Evolutionary conservation across 2,329 filamentous ascomycete genomes (phyloP).

Genomic region (Magnaporthiopsis poae): DNA sequence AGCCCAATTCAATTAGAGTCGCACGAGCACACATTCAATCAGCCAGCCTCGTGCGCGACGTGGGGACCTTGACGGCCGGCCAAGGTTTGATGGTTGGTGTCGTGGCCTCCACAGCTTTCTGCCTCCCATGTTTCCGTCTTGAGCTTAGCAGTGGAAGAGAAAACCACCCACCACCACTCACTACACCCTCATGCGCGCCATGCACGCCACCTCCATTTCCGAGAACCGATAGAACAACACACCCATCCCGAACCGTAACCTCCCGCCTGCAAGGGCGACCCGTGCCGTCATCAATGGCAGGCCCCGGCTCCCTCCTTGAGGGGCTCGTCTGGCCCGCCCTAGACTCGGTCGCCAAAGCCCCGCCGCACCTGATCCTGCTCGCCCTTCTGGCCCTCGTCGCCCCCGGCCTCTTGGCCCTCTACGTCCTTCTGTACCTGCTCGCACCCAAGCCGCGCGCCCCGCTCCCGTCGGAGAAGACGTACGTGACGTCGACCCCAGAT

Average conservation of each 20-base stretch:
- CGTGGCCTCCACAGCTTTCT: not conserved
- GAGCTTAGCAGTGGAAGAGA: not conserved
- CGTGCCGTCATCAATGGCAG: not conserved
- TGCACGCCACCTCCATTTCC: not conserved
- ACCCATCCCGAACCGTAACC: not conserved
- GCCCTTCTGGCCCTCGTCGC: conserved; percentile 6
- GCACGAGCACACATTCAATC: not conserved
- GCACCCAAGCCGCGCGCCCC: conserved; percentile 72
- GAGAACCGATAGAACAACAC: not conserved
- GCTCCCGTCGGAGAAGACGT: conserved; percentile 71
- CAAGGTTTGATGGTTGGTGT: not conserved
- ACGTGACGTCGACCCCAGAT: conserved; percentile 62
- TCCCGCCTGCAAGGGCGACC: too few species aligned
- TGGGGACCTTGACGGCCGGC: not conserved
- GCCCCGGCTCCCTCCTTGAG: conserved; percentile 2
- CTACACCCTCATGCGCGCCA: not conserved
- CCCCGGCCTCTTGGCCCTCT: conserved; percentile 29
- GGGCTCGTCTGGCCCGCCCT: conserved; percentile 7
- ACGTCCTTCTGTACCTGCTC: conserved; percentile 59
- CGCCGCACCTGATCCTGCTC: conserved; percentile 13
- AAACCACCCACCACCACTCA: not conserved
- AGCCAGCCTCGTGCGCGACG: not conserved
- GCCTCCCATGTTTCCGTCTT: not conserved
- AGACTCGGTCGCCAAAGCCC: conserved; percentile 7
- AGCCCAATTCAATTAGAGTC: not conserved